Conservation (phyloP, 352 stramenopile species). For the Globisporangium radiosum region DNA sequence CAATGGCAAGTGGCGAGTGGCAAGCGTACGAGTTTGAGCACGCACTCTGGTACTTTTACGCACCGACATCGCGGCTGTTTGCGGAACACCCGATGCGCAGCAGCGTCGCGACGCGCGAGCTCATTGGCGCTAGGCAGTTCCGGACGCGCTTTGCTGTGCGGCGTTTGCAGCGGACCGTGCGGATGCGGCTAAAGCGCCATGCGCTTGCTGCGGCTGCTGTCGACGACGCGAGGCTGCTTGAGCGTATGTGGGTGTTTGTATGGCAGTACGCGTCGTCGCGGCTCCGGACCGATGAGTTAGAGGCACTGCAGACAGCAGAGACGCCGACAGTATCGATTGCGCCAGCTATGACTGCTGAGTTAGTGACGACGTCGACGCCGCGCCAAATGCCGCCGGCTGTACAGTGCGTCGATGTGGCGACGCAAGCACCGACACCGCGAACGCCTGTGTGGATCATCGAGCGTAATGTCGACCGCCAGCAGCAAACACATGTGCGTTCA, state of each 20-base stretch:
- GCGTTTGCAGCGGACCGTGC: slow-evolving; percentile 28
- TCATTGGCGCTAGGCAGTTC: slow-evolving; percentile 39
- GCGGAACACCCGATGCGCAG: slow-evolving; percentile 56
- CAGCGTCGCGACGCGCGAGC: slow-evolving; percentile 26
- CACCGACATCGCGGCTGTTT: slow-evolving; percentile 21
- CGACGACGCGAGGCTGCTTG: slow-evolving; percentile 11
- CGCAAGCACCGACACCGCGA: background rate
- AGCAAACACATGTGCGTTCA: background rate
- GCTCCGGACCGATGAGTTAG: no score
- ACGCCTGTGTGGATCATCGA: background rate
- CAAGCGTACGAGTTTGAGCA: slow-evolving; percentile 59
- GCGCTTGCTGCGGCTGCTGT: slow-evolving; percentile 9
- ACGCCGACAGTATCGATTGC: background rate
- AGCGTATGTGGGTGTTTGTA: slow-evolving; percentile 9
- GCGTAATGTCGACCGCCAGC: background rate
- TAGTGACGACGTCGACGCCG: background rate
- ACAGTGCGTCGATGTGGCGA: background rate
- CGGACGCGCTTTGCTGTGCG: slow-evolving; percentile 28
- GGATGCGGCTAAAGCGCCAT: slow-evolving; percentile 12
- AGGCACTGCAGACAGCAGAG: no score
- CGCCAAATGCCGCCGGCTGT: background rate
- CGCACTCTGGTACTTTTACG: slow-evolving; percentile 58
- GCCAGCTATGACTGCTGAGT: background rate
- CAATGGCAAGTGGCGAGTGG: slow-evolving; percentile 50
- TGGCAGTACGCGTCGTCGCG: background rate